Percentiles rank a stretch among this genome's conserved stretches.
Evolutionary conservation across 305 asterid species (phyloP).

Genomic region (Ilex paraguariensis): DNA sequence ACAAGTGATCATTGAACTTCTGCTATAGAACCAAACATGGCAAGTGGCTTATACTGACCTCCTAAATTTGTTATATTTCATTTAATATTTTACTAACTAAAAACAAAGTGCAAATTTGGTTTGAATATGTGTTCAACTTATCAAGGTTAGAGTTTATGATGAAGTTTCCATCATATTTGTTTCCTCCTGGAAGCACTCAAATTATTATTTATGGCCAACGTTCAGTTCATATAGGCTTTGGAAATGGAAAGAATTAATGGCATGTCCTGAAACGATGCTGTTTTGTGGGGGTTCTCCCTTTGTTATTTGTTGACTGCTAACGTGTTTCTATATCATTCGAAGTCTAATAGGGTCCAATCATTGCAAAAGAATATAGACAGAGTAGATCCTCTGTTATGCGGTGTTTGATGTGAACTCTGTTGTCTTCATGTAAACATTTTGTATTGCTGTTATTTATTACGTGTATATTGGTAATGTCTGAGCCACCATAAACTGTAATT

Average conservation of each 20-base stretch:
- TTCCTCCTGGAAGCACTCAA: too few species aligned
- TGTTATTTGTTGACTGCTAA: neutral
- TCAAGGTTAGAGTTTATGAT: neutral
- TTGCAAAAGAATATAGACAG: too few species aligned
- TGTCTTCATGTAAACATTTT: too few species aligned
- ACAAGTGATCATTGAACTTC: neutral
- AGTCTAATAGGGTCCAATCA: neutral
- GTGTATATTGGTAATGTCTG: too few species aligned
- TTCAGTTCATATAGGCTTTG: too few species aligned
- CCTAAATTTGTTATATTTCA: neutral
- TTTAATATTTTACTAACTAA: too few species aligned
- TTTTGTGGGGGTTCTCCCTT: neutral
- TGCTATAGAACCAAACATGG: neutral
- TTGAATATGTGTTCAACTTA: neutral
- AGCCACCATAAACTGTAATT: too few species aligned
- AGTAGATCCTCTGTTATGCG: neutral
- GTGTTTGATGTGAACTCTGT: neutral
- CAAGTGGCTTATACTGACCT: neutral
- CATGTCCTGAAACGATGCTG: too few species aligned
- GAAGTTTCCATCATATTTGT: too few species aligned
- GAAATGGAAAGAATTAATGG: too few species aligned
- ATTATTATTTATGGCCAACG: too few species aligned
- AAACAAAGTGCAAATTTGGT: neutral
- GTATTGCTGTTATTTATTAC: too few species aligned
- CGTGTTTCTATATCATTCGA: neutral